Conservation (phyloP, 2,329 filamentous ascomycete genomes). For the Didymella exigua region DNA sequence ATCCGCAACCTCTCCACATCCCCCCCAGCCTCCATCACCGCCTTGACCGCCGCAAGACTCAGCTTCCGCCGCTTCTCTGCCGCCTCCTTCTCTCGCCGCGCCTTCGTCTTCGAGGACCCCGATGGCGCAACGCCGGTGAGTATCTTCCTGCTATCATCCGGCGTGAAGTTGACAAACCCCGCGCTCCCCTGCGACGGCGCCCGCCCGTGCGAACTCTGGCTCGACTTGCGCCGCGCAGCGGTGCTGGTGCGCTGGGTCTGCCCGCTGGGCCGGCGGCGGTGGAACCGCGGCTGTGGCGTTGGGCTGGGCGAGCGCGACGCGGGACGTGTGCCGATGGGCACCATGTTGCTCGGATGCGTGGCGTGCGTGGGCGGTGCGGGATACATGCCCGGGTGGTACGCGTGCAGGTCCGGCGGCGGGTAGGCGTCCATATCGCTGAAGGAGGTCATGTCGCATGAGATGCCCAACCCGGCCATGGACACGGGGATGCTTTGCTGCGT, state of each 20-base stretch:
- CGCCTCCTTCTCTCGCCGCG: slow-evolving; percentile 86
- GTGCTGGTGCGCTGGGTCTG: slow-evolving; percentile 8
- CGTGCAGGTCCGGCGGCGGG: slow-evolving; percentile 3
- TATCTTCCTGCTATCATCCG: slow-evolving; percentile 76
- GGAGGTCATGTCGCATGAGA: slow-evolving; percentile 27
- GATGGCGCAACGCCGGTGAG: slow-evolving; percentile 90
- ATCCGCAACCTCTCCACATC: slow-evolving; percentile 57
- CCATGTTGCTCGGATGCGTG: slow-evolving; percentile 15
- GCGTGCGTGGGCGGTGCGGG: not conserved
- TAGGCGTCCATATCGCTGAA: slow-evolving; percentile 26
- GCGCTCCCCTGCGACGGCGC: slow-evolving; percentile 54
- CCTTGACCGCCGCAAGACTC: slow-evolving; percentile 70
- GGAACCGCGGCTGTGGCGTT: slow-evolving; percentile 34
- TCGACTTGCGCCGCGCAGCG: slow-evolving; percentile 5
- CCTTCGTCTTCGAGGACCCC: slow-evolving; percentile 92
- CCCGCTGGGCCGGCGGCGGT: slow-evolving; percentile 29
- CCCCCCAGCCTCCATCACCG: slow-evolving; percentile 72
- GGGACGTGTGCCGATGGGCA: slow-evolving; percentile 28
- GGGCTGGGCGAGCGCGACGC: slow-evolving; percentile 34
- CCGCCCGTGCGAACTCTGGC: slow-evolving; percentile 37
- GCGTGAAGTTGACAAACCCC: slow-evolving; percentile 89
- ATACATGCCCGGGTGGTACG: slow-evolving; percentile 9
- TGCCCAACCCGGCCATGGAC: slow-evolving; percentile 37
- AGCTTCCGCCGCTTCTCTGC: slow-evolving; percentile 73
- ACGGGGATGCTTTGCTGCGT: slow-evolving; percentile 22